Base-by-base conservation (phyloP, 1,284 basidiomycete genomes). In the Abortiporus biennis region DNA sequence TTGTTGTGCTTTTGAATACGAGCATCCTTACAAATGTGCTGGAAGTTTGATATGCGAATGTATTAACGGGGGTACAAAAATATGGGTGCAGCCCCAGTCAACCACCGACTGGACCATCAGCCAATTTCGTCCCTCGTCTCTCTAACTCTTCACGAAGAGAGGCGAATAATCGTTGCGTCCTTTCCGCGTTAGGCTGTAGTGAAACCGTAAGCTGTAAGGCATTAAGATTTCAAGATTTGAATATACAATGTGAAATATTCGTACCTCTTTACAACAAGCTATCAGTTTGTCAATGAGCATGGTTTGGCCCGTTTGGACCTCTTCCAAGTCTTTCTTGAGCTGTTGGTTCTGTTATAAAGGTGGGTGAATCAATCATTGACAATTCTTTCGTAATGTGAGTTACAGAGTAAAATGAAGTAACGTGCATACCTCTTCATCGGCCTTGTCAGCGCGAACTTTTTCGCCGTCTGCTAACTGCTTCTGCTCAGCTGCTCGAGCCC, bases 401-500 rank as follows among this genome's bases (percentile, higher is more conserved):
- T 21, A 37, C 13, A 27, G 5, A 27, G 22, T 25, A 17, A 17
- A 21, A 20, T 21, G n/a, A 38, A 34, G 30, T 33, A 21, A 27
- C 13, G 20, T 31, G n/a, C 64, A 35, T 45, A 83, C 85, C 72
- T 87, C 83, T 48, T 85, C 80, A 35, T 87, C 83, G 19, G 67
- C 64, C 56, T 73, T 84, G 45, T 80, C 78, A n/a, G 76, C 75
- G 42, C 80, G 73, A 40, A 54, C 48, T 57, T 79, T 83, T 59
- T 88, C 85, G 25, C 76, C 74, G 40, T 88, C 83, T 11, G 79
- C 78, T 29, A 88, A 67, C 54, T 88, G 83, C 56, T 82, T 85
- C 60, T 89, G 85, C 54, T 90, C 87, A 8, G 86, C 83, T 16
- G 85, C 82, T 59, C 87, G 78, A 35, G 87, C 88, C 24, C 85